Percentiles rank a stretch among this genome's conserved stretches.
phyloP scores from a whole-genome alignment of 2,329 filamentous ascomycete genomes.

The Alternaria hordeiaustralica region DNA sequence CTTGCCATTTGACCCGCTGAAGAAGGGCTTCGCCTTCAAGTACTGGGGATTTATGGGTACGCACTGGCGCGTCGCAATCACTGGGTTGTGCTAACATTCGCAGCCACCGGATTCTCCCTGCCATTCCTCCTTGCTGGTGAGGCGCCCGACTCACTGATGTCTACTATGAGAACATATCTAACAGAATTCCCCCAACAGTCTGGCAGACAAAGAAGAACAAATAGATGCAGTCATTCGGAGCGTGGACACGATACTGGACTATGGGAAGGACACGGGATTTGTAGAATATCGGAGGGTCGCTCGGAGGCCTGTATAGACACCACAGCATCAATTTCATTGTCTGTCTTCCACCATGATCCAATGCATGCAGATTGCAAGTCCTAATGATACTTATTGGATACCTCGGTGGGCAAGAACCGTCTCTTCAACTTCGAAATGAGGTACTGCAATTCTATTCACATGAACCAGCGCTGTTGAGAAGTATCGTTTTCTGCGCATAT shows the following conservation, averaged over 20 bases:
- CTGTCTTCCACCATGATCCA: constrained; percentile 21
- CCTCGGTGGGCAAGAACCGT: background rate
- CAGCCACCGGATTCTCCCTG: constrained; percentile 64
- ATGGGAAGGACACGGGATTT: constrained; percentile 26
- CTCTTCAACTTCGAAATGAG: background rate
- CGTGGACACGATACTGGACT: constrained; percentile 23
- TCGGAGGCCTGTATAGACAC: constrained; percentile 42
- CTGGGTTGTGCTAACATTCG: constrained; percentile 46
- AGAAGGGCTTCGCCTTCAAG: constrained; percentile 79
- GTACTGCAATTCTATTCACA: background rate
- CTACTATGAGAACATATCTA: constrained; percentile 18
- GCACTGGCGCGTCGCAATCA: constrained; percentile 38
- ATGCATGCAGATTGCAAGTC: background rate
- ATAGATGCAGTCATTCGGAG: constrained; percentile 27
- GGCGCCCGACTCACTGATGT: constrained; percentile 27
- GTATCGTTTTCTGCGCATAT: background rate
- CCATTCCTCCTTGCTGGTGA: constrained; percentile 71
- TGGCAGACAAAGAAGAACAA: constrained; percentile 72
- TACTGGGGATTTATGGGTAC: constrained; percentile 83
- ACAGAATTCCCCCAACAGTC: constrained; percentile 53
- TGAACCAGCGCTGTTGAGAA: background rate
- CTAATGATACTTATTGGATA: background rate
- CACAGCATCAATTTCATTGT: constrained; percentile 46
- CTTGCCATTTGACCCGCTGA: constrained; percentile 95
- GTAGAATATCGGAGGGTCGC: constrained; percentile 43